Percentiles rank a stretch among this genome's conserved stretches.
Evolutionary conservation across 2,329 filamentous ascomycete genomes (phyloP).

Genomic region (Fusarium hainanense): DNA sequence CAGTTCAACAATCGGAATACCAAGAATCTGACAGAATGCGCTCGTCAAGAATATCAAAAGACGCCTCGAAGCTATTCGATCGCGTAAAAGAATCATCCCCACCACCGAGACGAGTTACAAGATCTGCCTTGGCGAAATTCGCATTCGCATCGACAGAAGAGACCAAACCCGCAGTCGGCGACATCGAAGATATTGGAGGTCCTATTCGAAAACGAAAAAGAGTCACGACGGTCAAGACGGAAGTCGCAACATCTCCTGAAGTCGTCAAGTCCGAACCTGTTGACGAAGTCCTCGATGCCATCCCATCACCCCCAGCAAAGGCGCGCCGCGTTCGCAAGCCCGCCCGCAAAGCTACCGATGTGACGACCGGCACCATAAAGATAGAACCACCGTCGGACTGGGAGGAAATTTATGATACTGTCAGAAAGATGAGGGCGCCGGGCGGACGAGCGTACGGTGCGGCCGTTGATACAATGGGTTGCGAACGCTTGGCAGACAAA

Average conservation of each 20-base stretch:
- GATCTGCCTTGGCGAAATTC: conserved; percentile 62
- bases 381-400: conserved; percentile 79
- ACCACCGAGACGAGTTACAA: conserved; percentile 59
- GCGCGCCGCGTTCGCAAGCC: conserved; percentile 57
- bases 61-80: conserved; percentile 67
- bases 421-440: conserved; percentile 78
- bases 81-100: conserved; percentile 42
- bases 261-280: conserved; percentile 55
- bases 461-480: conserved; percentile 98
- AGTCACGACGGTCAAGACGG: conserved; percentile 30
- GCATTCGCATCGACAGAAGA: conserved; percentile 50
- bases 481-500: conserved; percentile 76
- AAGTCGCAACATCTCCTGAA: conserved; percentile 28
- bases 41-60: conserved; percentile 67
- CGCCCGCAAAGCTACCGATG: conserved; percentile 57
- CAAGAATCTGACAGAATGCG: conserved; percentile 56
- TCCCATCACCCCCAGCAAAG: conserved; percentile 43
- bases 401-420: conserved; percentile 81
- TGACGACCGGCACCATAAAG: conserved; percentile 53
- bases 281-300: conserved; percentile 44
- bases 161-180: conserved; percentile 45
- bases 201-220: conserved; percentile 48
- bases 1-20: not conserved
- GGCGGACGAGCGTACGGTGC: conserved; percentile 73
- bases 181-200: conserved; percentile 68